Base-by-base conservation (phyloP, 2,329 filamentous ascomycete genomes). In the Diaporthe sp. region DNA sequence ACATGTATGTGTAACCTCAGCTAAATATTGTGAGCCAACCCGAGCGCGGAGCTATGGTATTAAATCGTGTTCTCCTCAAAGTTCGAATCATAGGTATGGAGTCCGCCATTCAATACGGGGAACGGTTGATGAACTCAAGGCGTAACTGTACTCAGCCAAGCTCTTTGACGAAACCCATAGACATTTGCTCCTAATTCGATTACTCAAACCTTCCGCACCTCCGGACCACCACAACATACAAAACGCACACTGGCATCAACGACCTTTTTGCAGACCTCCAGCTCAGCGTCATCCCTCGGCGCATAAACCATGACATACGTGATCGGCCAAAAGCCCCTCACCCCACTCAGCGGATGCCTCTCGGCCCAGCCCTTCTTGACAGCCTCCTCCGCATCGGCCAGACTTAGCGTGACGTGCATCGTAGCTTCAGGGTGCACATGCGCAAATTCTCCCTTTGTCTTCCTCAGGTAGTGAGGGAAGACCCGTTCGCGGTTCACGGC, bases 271-370 rank as follows among this genome's bases (percentile, higher is more conserved):
- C 83, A 84, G 12, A 83, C 78, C 25, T 76, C 79, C 34, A 83
- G 81, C 77, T 87, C 86, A 0, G 42, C 79, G 13, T 81, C 81
- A 37, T 84, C 79, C 31, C 86, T 78, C 51, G 85, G 85, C 44
- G 84, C 84, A 46, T 87, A 87, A 0, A 87, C 61, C 65, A 87
- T 68, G 46, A 87, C 80, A 74, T 85, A 87, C 1, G 80, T 81
- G 79, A 82, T 82, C 0, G 85, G 84, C 71, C 84, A 13, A 1
- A 77, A 65, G 1, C 75, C 77, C 3, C 71, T 67, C 3, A 79
- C 80, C 3, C 84, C 84, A 28, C 81, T 80, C 65, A 87, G 79
- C 51, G 76, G 78, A 60, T 87, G 85, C 6, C 85, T 79, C 79
- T 86, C 82, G 13, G 80, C 85, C 85, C 86, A 87, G 0, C 85